These are phyloP conservation scores for Hansenula lynferdii DNA, from an alignment of 1,139 yeast species.

Conservation along the genomic window DNA sequence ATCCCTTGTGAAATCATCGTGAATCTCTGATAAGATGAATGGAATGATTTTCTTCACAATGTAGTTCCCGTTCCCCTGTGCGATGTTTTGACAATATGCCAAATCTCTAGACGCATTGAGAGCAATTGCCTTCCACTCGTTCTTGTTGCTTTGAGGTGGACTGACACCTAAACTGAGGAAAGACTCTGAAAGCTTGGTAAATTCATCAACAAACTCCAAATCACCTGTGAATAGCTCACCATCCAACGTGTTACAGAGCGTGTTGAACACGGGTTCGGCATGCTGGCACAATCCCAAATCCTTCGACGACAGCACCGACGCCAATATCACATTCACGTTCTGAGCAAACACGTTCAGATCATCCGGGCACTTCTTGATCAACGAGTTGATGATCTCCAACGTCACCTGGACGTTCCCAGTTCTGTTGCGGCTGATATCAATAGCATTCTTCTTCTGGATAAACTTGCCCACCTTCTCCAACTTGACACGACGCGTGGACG, in stretches of 20 bases:
- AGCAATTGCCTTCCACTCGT: constrained; percentile 20
- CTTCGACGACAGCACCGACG: constrained; percentile 37
- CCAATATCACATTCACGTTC: constrained; percentile 33
- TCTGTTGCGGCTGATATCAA: constrained; percentile 58
- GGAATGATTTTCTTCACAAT: constrained; percentile 15
- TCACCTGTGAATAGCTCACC: constrained; percentile 72
- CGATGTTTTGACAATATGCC: constrained; percentile 15
- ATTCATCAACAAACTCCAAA: constrained; percentile 43
- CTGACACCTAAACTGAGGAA: constrained; percentile 11
- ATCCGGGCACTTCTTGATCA: constrained; percentile 73
- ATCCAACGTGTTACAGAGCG: constrained; percentile 63
- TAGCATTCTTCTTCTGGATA: constrained; percentile 55
- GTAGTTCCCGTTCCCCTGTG: constrained; percentile 10
- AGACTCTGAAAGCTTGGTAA: constrained; percentile 9
- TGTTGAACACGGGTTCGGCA: constrained; percentile 45
- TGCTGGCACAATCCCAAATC: constrained; percentile 57
- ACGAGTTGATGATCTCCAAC: constrained; percentile 59
- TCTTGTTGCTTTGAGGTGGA: constrained; percentile 11
- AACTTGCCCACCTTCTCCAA: constrained; percentile 79
- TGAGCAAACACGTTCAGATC: constrained; percentile 81
- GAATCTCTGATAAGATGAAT: constrained; percentile 15
- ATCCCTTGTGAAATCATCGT: constrained; percentile 11
- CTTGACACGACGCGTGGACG: constrained; percentile 86
- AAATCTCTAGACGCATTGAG: constrained; percentile 18
- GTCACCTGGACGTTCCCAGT: constrained; percentile 85